Percentiles rank a stretch among this genome's conserved stretches.
Conservation (phyloP, 352 stramenopile genomes). For the Globisporangium yorkense region DNA sequence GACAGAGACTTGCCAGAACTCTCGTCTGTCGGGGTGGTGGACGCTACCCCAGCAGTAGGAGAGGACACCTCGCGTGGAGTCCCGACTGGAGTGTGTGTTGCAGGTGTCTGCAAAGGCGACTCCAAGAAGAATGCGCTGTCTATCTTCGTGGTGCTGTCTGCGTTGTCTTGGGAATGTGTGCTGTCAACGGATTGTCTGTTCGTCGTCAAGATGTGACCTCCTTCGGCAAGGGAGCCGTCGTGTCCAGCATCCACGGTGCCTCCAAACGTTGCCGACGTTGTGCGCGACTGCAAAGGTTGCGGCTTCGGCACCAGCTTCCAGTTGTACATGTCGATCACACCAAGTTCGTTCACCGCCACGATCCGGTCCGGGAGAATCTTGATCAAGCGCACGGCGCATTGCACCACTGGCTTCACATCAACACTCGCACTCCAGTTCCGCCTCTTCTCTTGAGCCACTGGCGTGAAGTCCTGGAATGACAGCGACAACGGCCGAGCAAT, state of each 20-base stretch:
- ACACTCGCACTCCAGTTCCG: slow-evolving; percentile 53
- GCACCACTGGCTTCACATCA: slow-evolving; percentile 53
- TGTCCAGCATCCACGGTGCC: background rate
- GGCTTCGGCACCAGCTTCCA: slow-evolving; percentile 75
- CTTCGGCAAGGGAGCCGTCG: background rate
- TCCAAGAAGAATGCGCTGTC: slow-evolving; percentile 1
- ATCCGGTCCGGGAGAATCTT: slow-evolving; percentile 76
- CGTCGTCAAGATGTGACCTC: background rate
- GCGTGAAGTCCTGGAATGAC: slow-evolving; percentile 57
- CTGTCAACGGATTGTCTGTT: background rate
- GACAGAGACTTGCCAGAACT: slow-evolving; percentile 2
- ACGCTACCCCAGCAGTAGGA: background rate
- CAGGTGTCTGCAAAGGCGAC: background rate
- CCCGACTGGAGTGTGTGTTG: slow-evolving; percentile 1
- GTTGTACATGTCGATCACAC: slow-evolving; percentile 82
- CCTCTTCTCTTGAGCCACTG: slow-evolving; percentile 45
- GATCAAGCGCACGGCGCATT: slow-evolving; percentile 48
- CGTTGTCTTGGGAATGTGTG: background rate
- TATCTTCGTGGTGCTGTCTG: background rate
- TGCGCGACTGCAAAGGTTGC: slow-evolving; percentile 5
- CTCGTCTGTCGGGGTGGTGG: background rate
- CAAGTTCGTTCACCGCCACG: slow-evolving; percentile 76
- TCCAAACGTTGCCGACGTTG: background rate
- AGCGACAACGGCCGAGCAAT: slow-evolving; percentile 49
- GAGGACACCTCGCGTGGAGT: slow-evolving; percentile 3